Evolutionary conservation across 23 red algal genomes (phyloP).

Genomic region (Gracilaria vermiculophylla): DNA sequence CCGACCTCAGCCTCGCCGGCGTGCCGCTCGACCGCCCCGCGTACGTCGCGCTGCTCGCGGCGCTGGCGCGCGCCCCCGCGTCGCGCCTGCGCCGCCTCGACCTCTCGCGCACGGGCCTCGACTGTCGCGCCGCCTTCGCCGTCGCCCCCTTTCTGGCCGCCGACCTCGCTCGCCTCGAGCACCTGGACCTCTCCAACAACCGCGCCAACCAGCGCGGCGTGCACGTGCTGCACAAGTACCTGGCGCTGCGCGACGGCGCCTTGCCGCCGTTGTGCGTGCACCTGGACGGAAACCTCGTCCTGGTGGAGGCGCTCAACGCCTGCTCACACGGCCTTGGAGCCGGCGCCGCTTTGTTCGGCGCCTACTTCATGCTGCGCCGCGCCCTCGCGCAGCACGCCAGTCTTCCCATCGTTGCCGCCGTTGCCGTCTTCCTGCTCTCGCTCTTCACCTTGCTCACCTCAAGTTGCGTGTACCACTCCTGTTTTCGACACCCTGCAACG

Average conservation of each 20-base stretch:
- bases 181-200: slow-evolving; percentile 50
- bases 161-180: background rate
- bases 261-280: slow-evolving; percentile 25
- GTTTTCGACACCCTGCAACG: slow-evolving; percentile 48
- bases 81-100: background rate
- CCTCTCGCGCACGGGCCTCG: background rate
- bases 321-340: slow-evolving; percentile 75
- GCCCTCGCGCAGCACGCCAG: background rate
- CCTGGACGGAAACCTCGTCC: slow-evolving; percentile 58
- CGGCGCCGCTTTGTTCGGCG: slow-evolving; percentile 34
- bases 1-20: background rate
- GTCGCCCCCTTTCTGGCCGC: slow-evolving; percentile 13
- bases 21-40: background rate
- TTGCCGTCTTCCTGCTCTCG: slow-evolving; percentile 50
- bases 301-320: slow-evolving; percentile 71
- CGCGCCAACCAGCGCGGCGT: slow-evolving; percentile 30
- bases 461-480: slow-evolving; percentile 67
- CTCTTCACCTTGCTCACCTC: slow-evolving; percentile 72
- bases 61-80: background rate
- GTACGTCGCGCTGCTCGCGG: background rate
- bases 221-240: background rate
- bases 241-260: background rate
- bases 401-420: background rate
- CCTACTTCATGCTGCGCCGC: slow-evolving; percentile 7
- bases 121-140: background rate